phyloP scores from a whole-genome alignment of 116 monocot species.

The Thalassia testudinum region DNA sequence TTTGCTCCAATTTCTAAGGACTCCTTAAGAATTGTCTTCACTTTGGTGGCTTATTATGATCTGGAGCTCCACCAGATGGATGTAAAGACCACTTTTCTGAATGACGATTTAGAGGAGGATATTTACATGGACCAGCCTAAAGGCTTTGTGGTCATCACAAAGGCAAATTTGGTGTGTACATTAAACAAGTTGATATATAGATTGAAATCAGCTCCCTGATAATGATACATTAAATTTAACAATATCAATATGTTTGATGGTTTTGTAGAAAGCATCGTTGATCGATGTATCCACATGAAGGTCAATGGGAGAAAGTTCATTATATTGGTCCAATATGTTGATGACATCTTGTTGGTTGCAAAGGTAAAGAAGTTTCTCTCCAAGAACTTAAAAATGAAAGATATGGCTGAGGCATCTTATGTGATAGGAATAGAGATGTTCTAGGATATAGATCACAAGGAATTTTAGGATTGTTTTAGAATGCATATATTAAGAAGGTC shows the following conservation, averaged over 20 bases:
- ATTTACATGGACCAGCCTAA: not conserved
- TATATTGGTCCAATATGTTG: constrained; percentile 2
- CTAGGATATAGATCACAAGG: not conserved
- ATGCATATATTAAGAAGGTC: constrained; percentile 6
- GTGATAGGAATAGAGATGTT: not conserved
- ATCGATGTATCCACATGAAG: constrained; percentile 1
- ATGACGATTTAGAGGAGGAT: no score
- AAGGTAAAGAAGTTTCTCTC: not conserved
- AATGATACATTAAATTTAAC: not conserved
- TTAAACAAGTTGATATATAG: not conserved
- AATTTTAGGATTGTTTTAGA: not conserved
- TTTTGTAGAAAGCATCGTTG: not conserved
- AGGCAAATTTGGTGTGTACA: not conserved
- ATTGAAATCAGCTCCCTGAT: no score
- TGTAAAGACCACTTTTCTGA: no score
- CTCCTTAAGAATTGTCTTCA: no score
- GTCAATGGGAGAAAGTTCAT: constrained; percentile 5
- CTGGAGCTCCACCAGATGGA: no score
- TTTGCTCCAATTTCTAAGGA: no score
- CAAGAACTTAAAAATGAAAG: not conserved
- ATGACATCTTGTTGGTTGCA: not conserved
- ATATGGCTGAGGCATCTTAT: no score
- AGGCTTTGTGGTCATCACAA: not conserved
- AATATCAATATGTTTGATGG: not conserved
- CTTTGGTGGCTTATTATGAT: no score